A percentile compares a stretch with the other conserved stretches of the same genome.
phyloP scores from a whole-genome alignment of 345 rosid species.

The Bruguiera sexangula region DNA sequence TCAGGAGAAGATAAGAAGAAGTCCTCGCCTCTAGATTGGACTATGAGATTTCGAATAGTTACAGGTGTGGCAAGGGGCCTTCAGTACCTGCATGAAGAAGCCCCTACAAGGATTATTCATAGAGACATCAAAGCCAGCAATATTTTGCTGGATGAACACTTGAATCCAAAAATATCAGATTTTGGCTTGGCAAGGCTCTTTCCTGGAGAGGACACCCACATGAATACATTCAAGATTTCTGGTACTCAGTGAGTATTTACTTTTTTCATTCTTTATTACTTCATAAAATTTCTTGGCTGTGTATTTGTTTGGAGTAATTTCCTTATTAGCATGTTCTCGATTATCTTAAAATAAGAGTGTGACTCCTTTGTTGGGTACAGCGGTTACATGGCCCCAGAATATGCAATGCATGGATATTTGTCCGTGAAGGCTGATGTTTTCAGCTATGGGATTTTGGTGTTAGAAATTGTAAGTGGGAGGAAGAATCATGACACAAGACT shows the following conservation, averaged over 20 bases:
- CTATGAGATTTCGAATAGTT: constrained; percentile 21
- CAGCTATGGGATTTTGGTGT: constrained; percentile 74
- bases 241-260: constrained; percentile 76
- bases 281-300: background rate
- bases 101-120: constrained; percentile 31
- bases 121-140: constrained; percentile 37
- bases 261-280: background rate
- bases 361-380: constrained; percentile 40
- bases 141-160: constrained; percentile 24
- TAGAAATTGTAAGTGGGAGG: constrained; percentile 87
- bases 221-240: constrained; percentile 66
- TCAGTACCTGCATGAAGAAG: constrained; percentile 34
- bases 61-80: constrained; percentile 31
- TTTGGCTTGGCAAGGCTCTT: constrained; percentile 38
- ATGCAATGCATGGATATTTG: constrained; percentile 75
- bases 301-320: background rate
- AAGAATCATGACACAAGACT: constrained; percentile 54
- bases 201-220: constrained; percentile 78
- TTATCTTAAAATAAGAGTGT: constrained; percentile 4
- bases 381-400: constrained; percentile 96
- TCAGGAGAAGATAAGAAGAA: constrained; percentile 16
- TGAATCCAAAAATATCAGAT: constrained; percentile 34
- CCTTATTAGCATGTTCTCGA: background rate
- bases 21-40: constrained; percentile 24
- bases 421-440: constrained; percentile 83